phyloP scores from a whole-genome alignment of 129 eudicot genomes.

The Solidago caesia region DNA sequence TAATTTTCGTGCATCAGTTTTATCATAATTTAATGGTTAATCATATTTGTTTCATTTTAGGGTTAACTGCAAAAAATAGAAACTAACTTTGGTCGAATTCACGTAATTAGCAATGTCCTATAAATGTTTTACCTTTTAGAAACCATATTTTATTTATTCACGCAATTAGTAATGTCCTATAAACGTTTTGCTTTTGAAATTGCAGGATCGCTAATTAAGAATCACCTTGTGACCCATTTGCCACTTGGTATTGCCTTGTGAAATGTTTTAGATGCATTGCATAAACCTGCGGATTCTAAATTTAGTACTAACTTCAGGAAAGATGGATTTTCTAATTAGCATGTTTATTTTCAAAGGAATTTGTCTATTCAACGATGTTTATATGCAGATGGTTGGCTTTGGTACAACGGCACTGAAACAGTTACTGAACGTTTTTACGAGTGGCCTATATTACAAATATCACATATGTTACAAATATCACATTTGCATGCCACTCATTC shows the following conservation, averaged over 20 bases:
- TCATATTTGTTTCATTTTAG: no score
- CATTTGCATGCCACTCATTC: constrained; percentile 74
- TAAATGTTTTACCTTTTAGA: no score
- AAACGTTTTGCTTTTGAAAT: no score
- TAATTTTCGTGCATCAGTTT: no score
- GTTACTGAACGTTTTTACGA: constrained; percentile 80
- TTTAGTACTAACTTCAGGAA: constrained; percentile 35
- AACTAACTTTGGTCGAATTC: no score
- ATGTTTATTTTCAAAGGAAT: neutral
- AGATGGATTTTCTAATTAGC: neutral
- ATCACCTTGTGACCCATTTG: constrained; percentile 80
- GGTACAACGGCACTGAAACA: constrained; percentile 86
- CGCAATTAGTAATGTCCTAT: no score
- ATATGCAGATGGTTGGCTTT: constrained; percentile 74
- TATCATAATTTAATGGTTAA: no score
- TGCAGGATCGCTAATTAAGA: constrained; percentile 77
- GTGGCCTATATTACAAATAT: constrained; percentile 94
- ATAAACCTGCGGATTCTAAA: constrained; percentile 88
- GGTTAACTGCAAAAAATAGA: no score
- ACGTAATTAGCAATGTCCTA: no score
- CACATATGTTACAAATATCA: constrained; percentile 81
- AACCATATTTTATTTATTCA: no score
- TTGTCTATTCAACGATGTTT: constrained; percentile 1
- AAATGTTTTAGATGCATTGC: constrained; percentile 78
- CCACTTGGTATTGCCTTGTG: constrained; percentile 84